A percentile compares a stretch with the other conserved stretches of the same genome.
These are phyloP conservation scores for Rutstroemia sp. DNA, from an alignment of 2,329 filamentous ascomycete species.

Conservation along the genomic window DNA sequence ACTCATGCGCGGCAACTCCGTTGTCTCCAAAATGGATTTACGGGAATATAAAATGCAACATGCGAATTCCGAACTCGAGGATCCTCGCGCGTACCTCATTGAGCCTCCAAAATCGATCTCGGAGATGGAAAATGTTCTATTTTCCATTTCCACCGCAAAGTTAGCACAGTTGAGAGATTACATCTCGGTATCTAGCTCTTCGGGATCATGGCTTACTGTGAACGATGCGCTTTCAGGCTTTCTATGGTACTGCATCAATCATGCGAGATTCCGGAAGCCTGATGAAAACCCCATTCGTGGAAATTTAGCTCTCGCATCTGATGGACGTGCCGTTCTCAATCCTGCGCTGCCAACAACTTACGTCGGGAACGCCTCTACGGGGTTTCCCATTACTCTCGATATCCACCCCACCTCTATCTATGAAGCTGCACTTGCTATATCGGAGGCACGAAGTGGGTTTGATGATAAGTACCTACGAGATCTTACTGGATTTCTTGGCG, in stretches of 20 bases:
- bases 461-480: neutral
- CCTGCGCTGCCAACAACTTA: neutral
- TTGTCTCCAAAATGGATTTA: neutral
- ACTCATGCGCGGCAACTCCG: neutral
- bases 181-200: neutral
- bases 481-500: neutral
- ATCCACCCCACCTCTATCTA: neutral
- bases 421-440: neutral
- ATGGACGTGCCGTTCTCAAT: neutral
- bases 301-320: neutral
- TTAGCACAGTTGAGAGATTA: neutral
- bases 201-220: neutral
- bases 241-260: neutral
- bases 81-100: neutral
- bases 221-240: neutral
- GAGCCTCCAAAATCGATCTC: neutral
- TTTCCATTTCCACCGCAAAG: neutral
- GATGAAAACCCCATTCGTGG: neutral
- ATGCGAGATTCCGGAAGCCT: neutral
- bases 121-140: slow-evolving; percentile 1
- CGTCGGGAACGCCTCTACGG: neutral
- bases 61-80: neutral
- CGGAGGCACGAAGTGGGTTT: neutral
- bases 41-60: neutral
- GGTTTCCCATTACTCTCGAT: slow-evolving; percentile 1